Conservation (phyloP, 1,284 basidiomycete species). For the Fomitopsis schrenkii region DNA sequence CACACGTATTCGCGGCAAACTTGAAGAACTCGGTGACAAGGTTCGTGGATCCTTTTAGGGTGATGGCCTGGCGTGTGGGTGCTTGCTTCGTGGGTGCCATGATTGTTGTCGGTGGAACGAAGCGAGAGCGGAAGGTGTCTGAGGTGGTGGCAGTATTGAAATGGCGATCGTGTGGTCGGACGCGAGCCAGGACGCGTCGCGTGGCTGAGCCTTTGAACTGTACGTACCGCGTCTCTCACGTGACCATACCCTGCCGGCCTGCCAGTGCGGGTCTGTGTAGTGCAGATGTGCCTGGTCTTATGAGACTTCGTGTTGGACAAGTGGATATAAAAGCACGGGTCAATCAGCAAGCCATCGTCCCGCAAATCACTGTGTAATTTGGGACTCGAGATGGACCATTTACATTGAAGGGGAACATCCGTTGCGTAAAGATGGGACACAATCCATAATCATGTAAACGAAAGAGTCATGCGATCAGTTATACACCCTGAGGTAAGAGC, state of each 20-base stretch:
- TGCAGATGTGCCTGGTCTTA: too few species aligned
- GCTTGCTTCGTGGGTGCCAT: slow-evolving; percentile 59
- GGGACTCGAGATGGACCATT: not conserved
- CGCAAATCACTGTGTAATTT: too few species aligned
- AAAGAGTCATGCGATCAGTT: not conserved
- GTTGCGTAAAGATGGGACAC: too few species aligned
- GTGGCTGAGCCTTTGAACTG: not conserved
- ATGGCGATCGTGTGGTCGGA: slow-evolving; percentile 4
- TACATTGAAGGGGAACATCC: too few species aligned
- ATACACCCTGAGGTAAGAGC: not conserved
- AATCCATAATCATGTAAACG: not conserved
- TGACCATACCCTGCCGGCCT: not conserved
- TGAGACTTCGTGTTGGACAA: too few species aligned
- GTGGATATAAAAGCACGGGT: too few species aligned
- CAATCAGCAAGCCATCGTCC: too few species aligned
- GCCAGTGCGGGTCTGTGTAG: too few species aligned
- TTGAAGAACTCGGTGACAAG: slow-evolving; percentile 99
- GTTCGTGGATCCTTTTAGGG: slow-evolving; percentile 91
- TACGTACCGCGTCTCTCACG: slow-evolving; percentile 15
- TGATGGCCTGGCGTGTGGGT: slow-evolving; percentile 72
- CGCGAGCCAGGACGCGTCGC: slow-evolving; percentile 14
- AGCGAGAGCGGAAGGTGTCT: not conserved
- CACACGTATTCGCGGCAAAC: slow-evolving; percentile 92
- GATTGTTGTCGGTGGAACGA: not conserved
- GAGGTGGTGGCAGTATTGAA: slow-evolving; percentile 1